These are phyloP conservation scores for Pachysandra terminalis DNA, from an alignment of 164 flowering plant species.

Conservation along the genomic window DNA sequence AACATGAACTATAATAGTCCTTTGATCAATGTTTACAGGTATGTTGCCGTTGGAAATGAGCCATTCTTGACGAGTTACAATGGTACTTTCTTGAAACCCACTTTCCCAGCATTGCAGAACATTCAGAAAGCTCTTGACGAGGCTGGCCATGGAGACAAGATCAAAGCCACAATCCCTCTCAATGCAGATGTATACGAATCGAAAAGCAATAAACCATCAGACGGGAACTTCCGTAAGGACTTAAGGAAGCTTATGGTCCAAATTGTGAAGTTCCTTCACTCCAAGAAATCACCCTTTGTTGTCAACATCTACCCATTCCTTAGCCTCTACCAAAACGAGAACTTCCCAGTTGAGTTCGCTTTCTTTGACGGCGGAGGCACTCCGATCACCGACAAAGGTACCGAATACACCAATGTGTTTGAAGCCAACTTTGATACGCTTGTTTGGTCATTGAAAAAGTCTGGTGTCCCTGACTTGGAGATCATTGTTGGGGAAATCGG, in stretches of 20 bases:
- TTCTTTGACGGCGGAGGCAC: slow-evolving; percentile 68
- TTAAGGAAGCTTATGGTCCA: slow-evolving; percentile 53
- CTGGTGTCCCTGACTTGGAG: slow-evolving; percentile 47
- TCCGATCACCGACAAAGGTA: slow-evolving; percentile 41
- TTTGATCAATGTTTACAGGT: slow-evolving; percentile 34
- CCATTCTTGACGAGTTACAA: slow-evolving; percentile 77
- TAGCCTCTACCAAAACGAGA: slow-evolving; percentile 57
- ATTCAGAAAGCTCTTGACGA: slow-evolving; percentile 79
- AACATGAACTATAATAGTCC: too few species aligned
- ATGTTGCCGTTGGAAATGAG: slow-evolving; percentile 92
- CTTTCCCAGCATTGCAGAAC: slow-evolving; percentile 76
- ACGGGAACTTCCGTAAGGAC: slow-evolving; percentile 67
- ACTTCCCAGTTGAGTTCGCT: slow-evolving; percentile 79
- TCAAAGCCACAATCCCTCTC: slow-evolving; percentile 77
- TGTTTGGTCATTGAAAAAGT: slow-evolving; percentile 59
- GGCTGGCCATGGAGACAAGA: slow-evolving; percentile 56
- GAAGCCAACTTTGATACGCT: slow-evolving; percentile 92
- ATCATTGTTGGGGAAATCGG: slow-evolving; percentile 87
- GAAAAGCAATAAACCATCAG: slow-evolving; percentile 47
- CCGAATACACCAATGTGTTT: slow-evolving; percentile 69
- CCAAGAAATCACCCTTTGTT: slow-evolving; percentile 61
- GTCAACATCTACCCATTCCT: slow-evolving; percentile 94
- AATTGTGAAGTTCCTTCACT: slow-evolving; percentile 49
- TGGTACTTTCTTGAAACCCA: slow-evolving; percentile 38
- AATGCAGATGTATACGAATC: slow-evolving; percentile 93